Evolutionary conservation across 2,329 filamentous ascomycete species (phyloP), one percentile per base, ranked within the genome.

Genomic region (Cytospora piceae): DNA sequence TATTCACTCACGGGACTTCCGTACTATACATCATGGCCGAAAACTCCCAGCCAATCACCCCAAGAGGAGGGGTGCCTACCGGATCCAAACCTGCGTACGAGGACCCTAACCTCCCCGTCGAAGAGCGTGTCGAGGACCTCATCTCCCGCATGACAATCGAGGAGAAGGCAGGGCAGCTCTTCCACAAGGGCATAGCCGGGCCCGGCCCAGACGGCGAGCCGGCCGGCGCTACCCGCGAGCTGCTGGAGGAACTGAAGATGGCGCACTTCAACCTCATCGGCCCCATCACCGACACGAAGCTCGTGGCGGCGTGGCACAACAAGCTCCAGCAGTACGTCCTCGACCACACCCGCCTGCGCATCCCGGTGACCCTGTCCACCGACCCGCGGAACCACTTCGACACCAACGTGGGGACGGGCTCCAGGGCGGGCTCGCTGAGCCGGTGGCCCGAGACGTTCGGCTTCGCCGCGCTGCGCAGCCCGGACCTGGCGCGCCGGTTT

Each of bases 361-460:
- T 83, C 32, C 82, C 81, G 0, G 73, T 83, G 29, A 82, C 81
- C 0, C 70, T 83, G 2, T 82, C 81, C 1, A 77, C 81, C 0
- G 82, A 84, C 39, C 82, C 82, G 0, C 77, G 80, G 1, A 80
- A 83, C 65, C 73, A 77, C 4, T 82, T 81, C 70, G 78, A 77
- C 0, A 75, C 79, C 32, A 78, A 79, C 39, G 67, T 79, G 1
- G 81, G 78, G 2, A 81, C 78, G 3, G 79, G 77, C 0, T 80
- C 81, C 67, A 71, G 72, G 0, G 79, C 81, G 0, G 79, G 77
- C 0, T 74, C 72, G 0, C 80, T 85, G 67, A 82, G 80, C 0
- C 78, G 82, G 62, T 85, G 83, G 82, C 83, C 83, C 0, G 81
- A 84, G 64, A 78, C 78, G 0, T 70, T 84, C 9, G 83, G 83